Evolutionary conservation across 2,329 filamentous ascomycete species (phyloP).

Genomic region (Trichoderma sp.): DNA sequence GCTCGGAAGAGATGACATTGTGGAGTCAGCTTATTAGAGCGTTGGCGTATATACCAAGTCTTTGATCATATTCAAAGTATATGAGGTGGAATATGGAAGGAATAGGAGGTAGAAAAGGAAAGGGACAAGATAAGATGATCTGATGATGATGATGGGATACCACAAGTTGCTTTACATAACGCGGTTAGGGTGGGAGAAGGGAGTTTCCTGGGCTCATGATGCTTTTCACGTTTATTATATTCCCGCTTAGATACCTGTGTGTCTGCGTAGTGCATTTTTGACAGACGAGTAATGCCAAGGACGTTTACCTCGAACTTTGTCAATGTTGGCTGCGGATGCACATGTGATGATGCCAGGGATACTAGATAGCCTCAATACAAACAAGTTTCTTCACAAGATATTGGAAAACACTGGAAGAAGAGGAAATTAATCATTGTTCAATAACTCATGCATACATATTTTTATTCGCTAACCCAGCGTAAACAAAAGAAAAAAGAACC

Average conservation of each 20-base stretch:
- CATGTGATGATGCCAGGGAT: not conserved
- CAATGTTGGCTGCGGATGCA: not conserved
- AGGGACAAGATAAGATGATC: not conserved
- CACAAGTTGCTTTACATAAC: conserved; percentile 7
- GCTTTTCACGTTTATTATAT: not conserved
- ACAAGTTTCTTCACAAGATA: not conserved
- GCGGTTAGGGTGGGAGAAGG: not conserved
- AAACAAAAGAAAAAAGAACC: not conserved
- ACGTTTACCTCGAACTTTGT: not conserved
- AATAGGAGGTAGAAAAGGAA: not conserved
- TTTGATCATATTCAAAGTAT: not conserved
- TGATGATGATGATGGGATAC: conserved; percentile 15
- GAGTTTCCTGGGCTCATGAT: conserved; percentile 19
- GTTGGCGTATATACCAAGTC: not conserved
- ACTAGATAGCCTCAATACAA: not conserved
- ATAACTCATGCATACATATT: not conserved
- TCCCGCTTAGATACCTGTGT: conserved; percentile 11
- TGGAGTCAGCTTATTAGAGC: conserved; percentile 65
- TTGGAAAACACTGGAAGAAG: not conserved
- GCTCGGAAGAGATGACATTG: conserved; percentile 78
- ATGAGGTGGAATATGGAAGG: not conserved
- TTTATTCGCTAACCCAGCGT: conserved; percentile 16
- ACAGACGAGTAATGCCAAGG: not conserved
- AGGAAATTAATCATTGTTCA: not conserved
- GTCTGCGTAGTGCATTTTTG: not conserved